These are phyloP conservation scores for Solanum virginianum DNA, from an alignment of 257 asterid species.

Conservation along the genomic window DNA sequence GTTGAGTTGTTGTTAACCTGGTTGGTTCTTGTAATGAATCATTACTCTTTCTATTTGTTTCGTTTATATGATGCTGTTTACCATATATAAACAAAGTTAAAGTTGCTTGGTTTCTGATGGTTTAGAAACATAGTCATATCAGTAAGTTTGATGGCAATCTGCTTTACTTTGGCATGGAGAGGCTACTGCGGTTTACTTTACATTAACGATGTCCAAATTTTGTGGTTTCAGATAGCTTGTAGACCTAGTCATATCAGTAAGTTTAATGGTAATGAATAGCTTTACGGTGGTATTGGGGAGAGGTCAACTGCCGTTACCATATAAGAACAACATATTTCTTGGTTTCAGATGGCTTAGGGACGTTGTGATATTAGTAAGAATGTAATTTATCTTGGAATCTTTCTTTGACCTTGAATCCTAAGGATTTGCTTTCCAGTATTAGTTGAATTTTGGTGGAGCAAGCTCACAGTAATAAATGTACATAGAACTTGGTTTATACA, in stretches of 20 bases:
- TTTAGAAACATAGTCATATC: not conserved
- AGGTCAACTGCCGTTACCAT: not conserved
- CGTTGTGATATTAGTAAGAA: not conserved
- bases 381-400: not conserved
- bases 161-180: not conserved
- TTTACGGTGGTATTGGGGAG: not conserved
- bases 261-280: not conserved
- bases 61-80: too few species aligned
- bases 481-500: not conserved
- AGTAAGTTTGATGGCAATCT: not conserved
- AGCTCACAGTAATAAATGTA: not conserved
- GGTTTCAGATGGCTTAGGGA: not conserved
- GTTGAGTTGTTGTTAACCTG: too few species aligned
- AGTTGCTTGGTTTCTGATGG: not conserved
- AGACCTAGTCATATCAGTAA: not conserved
- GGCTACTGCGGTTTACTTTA: not conserved
- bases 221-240: not conserved
- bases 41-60: too few species aligned
- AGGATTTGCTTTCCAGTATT: not conserved
- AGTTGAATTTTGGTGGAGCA: not conserved
- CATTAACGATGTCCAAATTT: too few species aligned
- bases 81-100: not conserved
- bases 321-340: not conserved
- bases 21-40: too few species aligned
- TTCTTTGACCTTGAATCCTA: not conserved